phyloP scores from a whole-genome alignment of 2,329 filamentous ascomycete species.

The Onygena corvina region DNA sequence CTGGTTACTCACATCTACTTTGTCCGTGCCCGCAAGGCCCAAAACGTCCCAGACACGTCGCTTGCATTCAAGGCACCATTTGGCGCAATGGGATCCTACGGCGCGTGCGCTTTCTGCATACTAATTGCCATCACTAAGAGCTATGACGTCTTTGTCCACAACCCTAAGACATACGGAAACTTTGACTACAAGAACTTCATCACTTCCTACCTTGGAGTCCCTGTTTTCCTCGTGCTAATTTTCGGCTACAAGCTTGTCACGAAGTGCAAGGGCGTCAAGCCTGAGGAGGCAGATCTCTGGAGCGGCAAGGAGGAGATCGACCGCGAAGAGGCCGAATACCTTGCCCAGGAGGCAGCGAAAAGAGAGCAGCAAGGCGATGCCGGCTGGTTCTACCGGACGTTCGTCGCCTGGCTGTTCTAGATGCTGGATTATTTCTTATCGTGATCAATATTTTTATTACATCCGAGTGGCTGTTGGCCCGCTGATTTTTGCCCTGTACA shows the following conservation, averaged over 20 bases:
- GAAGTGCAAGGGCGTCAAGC: slow-evolving; percentile 15
- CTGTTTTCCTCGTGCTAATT: slow-evolving; percentile 32
- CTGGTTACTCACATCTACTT: slow-evolving; percentile 39
- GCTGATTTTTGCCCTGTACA: neutral
- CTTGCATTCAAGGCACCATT: slow-evolving; percentile 35
- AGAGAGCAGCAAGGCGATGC: slow-evolving; percentile 40
- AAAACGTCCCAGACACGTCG: slow-evolving; percentile 26
- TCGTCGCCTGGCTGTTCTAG: slow-evolving; percentile 52
- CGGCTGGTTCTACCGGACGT: slow-evolving; percentile 46
- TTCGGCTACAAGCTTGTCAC: slow-evolving; percentile 21
- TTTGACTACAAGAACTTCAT: slow-evolving; percentile 37
- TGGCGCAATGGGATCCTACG: slow-evolving; percentile 47
- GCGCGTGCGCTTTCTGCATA: slow-evolving; percentile 49
- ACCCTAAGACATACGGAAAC: slow-evolving; percentile 43
- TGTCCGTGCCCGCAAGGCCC: slow-evolving; percentile 30
- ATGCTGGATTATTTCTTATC: slow-evolving; percentile 7
- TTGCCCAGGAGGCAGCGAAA: slow-evolving; percentile 64
- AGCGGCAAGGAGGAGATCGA: slow-evolving; percentile 21
- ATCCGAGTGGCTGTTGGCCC: neutral
- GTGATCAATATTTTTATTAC: neutral
- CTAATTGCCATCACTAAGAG: slow-evolving; percentile 69
- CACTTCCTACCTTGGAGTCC: slow-evolving; percentile 35
- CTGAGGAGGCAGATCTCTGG: slow-evolving; percentile 19
- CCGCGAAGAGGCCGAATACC: slow-evolving; percentile 55
- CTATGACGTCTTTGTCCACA: slow-evolving; percentile 53